These are phyloP conservation scores for Saturnispora sanitii DNA, from an alignment of 805 yeast genomes.

Conservation along the genomic window DNA sequence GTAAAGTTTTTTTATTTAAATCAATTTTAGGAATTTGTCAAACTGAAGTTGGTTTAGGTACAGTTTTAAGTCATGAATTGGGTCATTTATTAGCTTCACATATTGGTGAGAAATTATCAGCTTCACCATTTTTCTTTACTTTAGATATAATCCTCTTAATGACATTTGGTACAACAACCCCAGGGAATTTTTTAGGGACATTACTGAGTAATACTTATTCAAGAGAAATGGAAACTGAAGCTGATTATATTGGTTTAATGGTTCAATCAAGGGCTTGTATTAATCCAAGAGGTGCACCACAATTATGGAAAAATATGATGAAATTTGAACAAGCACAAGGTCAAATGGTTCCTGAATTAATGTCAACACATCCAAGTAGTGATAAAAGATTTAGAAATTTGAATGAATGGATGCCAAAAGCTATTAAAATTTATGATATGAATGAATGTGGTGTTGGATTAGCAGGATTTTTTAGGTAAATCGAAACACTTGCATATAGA, in stretches of 20 bases:
- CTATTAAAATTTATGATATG: slow-evolving; percentile 34
- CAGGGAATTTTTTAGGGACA: slow-evolving; percentile 46
- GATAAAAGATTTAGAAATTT: slow-evolving; percentile 62
- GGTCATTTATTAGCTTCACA: slow-evolving; percentile 94
- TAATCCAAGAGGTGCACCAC: slow-evolving; percentile 62
- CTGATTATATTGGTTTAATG: slow-evolving; percentile 89
- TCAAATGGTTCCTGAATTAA: slow-evolving; percentile 40
- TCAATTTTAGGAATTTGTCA: slow-evolving; percentile 68
- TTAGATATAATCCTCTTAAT: slow-evolving; percentile 45
- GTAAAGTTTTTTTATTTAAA: slow-evolving; percentile 84
- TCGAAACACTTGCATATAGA: too few relatives aligned
- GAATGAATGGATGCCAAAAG: slow-evolving; percentile 53
- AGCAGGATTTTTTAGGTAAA: background rate
- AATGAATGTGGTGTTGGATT: slow-evolving; percentile 28
- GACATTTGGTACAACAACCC: slow-evolving; percentile 46
- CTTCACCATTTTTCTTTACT: slow-evolving; percentile 58
- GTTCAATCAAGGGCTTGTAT: slow-evolving; percentile 87
- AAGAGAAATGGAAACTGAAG: slow-evolving; percentile 91
- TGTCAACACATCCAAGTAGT: slow-evolving; percentile 87
- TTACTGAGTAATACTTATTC: slow-evolving; percentile 73
- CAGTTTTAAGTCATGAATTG: slow-evolving; percentile 86
- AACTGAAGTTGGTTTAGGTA: slow-evolving; percentile 89
- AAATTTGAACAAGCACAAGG: slow-evolving; percentile 34
- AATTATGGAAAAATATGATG: slow-evolving; percentile 78
- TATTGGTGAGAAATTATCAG: slow-evolving; percentile 71